These are phyloP conservation scores for Kalanchoe fedtschenkoi DNA, from an alignment of 164 flowering plant genomes.

Conservation along the genomic window DNA sequence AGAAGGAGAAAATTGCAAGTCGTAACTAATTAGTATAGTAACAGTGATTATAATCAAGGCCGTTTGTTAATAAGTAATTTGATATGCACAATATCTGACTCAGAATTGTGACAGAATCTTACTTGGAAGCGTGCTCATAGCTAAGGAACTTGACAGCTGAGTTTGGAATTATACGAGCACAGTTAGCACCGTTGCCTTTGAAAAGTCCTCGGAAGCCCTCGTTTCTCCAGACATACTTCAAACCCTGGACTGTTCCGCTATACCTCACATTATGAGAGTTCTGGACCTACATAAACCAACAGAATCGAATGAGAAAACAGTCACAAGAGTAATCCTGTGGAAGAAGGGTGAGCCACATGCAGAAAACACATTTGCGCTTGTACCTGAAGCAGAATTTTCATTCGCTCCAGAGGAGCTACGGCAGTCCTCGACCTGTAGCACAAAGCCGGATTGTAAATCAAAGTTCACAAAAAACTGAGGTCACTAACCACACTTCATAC, in stretches of 20 bases:
- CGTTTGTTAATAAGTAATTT: too few relatives aligned
- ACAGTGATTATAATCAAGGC: too few relatives aligned
- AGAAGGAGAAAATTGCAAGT: neutral
- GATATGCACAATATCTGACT: too few relatives aligned
- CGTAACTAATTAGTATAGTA: too few relatives aligned
- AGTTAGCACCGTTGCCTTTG: slow-evolving; percentile 96
- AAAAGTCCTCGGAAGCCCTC: slow-evolving; percentile 91
- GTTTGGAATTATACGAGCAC: slow-evolving; percentile 96
- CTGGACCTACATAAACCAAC: slow-evolving; percentile 58
- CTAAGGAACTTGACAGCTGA: slow-evolving; percentile 97
- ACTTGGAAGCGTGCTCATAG: slow-evolving; percentile 95
- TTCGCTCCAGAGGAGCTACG: slow-evolving; percentile 89
- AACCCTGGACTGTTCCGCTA: slow-evolving; percentile 88
- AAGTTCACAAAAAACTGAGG: too few relatives aligned
- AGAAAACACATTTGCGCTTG: too few relatives aligned
- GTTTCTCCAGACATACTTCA: slow-evolving; percentile 85
- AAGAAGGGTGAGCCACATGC: neutral
- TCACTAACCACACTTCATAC: too few relatives aligned
- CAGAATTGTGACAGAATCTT: too few relatives aligned
- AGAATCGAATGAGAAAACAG: neutral
- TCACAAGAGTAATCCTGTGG: neutral
- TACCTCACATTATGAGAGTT: slow-evolving; percentile 89
- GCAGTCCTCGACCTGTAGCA: slow-evolving; percentile 81
- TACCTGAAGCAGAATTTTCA: slow-evolving; percentile 93
- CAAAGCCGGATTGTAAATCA: neutral